Evolutionary conservation across 805 yeast species (phyloP), one percentile per base, ranked within the genome.

Genomic region (Peterozyma xylosa): DNA sequence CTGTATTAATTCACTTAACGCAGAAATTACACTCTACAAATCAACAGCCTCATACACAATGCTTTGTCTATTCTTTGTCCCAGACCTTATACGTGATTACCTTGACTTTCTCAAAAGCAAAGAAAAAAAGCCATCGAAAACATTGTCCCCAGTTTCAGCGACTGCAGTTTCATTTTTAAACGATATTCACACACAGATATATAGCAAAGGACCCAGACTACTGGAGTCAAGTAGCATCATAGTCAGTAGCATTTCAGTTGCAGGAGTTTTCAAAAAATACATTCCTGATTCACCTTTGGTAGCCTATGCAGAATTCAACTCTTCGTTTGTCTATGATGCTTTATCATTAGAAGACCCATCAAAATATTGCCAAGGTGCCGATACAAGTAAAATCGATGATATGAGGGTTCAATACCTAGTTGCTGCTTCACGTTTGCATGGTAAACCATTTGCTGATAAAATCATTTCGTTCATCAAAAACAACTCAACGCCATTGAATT

Each of bases 371-470:
- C 21, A 51, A 1, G 53, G 53, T 17, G 34, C 46, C 10, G 57
- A 48, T 35, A 40, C 47, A 3, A 42, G 47, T 13, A 32, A 48
- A 0, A 45, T 58, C 16, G 53, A 58, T 33, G 45, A 45, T 9
- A 45, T 58, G 17, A 47, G 63, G 21, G 49, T 53, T 33, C 52
- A 55, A 9, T 50, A 56, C 13, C 49, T 55, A 35, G 61, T 64
- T 3, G 47, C 58, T 9, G 46, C 53, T 3, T 43, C 52, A 38
- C 37, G 37, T 5, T 45, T 60, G 41, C 39, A 58, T n/a, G 42
- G 30, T 11, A 32, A 33, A 2, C 18, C 39, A 37, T 37, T 32
- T 11, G 32, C 35, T 11, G 34, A 30, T 9, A 40, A 36, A 14
- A 36, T 43, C 17, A 33, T 35, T 2, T 13, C 34, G 15, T 36